phyloP scores from a whole-genome alignment of 768 basidiomycete genomes.

The Rhodotorula graminis region DNA sequence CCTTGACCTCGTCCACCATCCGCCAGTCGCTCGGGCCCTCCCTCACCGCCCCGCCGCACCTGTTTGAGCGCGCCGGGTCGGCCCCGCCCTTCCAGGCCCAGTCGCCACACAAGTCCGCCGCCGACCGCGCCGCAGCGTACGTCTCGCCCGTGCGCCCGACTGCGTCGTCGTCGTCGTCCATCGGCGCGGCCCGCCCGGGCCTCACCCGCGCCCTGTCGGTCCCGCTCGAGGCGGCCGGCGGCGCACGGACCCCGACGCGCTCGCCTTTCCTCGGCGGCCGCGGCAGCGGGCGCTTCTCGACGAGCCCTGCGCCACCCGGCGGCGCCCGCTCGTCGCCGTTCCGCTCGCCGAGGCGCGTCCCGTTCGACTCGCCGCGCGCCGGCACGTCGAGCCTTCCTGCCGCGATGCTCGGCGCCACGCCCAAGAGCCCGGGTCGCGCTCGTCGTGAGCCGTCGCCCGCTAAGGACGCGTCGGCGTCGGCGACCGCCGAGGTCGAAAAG shows the following conservation, averaged over 20 bases:
- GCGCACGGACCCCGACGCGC: neutral
- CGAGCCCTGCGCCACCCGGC: neutral
- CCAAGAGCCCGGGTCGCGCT: neutral
- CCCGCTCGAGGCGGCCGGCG: neutral
- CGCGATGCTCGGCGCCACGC: neutral
- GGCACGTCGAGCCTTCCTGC: neutral
- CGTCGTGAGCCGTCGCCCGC: neutral
- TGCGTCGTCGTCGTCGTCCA: neutral
- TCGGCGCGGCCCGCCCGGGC: neutral
- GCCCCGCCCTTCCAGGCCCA: constrained; percentile 1
- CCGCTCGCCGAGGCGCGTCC: constrained; percentile 22
- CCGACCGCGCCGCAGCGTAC: neutral
- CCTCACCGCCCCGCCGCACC: neutral
- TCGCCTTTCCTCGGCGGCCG: constrained; percentile 11
- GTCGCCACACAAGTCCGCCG: constrained; percentile 14
- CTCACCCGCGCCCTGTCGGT: constrained; percentile 13
- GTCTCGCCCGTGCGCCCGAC: neutral
- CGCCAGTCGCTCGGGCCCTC: neutral
- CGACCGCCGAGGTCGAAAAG: neutral
- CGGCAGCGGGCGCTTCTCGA: neutral
- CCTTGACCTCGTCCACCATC: no score
- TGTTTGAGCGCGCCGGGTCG: neutral
- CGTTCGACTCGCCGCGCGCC: neutral
- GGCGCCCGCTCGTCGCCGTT: constrained; percentile 1
- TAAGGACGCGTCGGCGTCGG: constrained; percentile 3